Base-by-base conservation (phyloP, 352 stramenopile genomes). In the Globisporangium parvum region DNA sequence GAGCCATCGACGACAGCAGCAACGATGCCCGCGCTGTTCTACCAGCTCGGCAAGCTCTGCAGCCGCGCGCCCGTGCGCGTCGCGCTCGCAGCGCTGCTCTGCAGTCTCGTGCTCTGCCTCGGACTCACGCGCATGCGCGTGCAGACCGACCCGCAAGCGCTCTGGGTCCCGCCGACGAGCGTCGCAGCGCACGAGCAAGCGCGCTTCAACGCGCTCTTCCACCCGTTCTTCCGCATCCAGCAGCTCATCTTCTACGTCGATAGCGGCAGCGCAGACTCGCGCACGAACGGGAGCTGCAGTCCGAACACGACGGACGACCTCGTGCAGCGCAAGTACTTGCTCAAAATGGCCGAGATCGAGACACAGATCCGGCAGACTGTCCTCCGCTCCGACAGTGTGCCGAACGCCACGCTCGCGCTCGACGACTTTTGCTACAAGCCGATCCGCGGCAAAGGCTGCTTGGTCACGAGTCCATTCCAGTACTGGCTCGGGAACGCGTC, bases 191-290 rank as follows among this genome's bases (percentile, higher is more conserved):
- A 56, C 28, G 81, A 95, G 49, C 80, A 95, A 57, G 47, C 23
- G 58, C 77, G 70, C 66, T 93, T 95, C 70, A 74, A 93, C 62
- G 63, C 75, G 57, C 75, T 89, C 53, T 95, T 95, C 62, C 72
- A 75, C 23, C 79, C 85, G 41, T 95, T 95, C 70, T 95, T 91
- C 66, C 82, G 85, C 69, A 70, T 95, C 53, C 59, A 95, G 59
- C 85, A 95, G 57, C 70, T 95, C 63, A 91, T 95, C 57, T 93
- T 95, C 55, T 89, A 87, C 68, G 67, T 75, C 1, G 68, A 75
- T 15, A 53, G 62, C 20, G 48, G 68, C 37, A 20, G 59, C 63
- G 49, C 44, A 37, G 37, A 55, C 17, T 33, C 51, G 3, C 18
- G 14, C 9, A 44, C 28, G 28, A 33, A 33, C 28, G 15, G 47